Base-by-base conservation (phyloP, 805 yeast genomes). In the Cyberlindnera euphorbiae region DNA sequence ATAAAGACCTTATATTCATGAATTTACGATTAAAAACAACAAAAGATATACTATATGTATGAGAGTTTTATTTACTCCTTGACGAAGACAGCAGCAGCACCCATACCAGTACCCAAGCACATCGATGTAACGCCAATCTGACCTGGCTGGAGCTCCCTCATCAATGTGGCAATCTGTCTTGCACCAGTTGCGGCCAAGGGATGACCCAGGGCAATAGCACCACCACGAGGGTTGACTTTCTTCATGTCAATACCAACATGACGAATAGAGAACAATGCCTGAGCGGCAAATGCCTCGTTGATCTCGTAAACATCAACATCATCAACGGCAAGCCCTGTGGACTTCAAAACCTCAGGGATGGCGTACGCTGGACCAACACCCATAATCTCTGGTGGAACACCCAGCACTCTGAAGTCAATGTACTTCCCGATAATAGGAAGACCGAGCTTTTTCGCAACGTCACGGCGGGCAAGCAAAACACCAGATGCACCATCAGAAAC, bases 21-120 rank as follows among this genome's bases (percentile, higher is more conserved):
- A n/a, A n/a, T n/a, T n/a, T n/a, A n/a, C n/a, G n/a, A n/a, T n/a
- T n/a, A n/a, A n/a, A n/a, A n/a, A n/a, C n/a, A n/a, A n/a, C n/a
- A n/a, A n/a, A n/a, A n/a, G n/a, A n/a, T n/a, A n/a, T n/a, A n/a
- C n/a, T n/a, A 19, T 19, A 19, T 19, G 22, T 9, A 19, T 19
- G n/a, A n/a, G n/a, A n/a, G n/a, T n/a, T n/a, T 19, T 19, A 19
- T 19, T 32, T 70, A 87, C 67, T 90, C 97, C 53, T 73, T 82
- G 29, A 86, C 72, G 51, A 90, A 73, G 30, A 89, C 69, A 11
- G 90, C 82, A 32, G 97, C 97, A 23, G 97, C 96, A 47, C 97
- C 97, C 95, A 89, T 90, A 52, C 97, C 97, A 24, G 97, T 87
- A 54, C 97, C 97, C 47, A 90, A 80, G 69, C 97, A 90, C 97